Conservation (phyloP, 371 early-diverging fungal species). For the Rhizomucor miehei region DNA sequence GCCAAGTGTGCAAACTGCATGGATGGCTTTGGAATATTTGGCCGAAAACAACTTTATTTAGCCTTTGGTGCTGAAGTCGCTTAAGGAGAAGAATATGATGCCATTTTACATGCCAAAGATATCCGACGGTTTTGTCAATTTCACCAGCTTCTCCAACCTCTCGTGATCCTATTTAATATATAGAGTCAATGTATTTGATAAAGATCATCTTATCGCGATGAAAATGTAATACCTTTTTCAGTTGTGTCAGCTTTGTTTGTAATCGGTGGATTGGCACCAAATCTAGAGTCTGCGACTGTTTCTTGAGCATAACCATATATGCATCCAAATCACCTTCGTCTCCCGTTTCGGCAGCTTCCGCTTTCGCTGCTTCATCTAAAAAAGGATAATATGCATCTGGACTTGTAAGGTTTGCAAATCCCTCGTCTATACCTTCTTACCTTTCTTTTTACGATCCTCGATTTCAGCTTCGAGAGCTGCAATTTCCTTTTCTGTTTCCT, state of each 20-base stretch:
- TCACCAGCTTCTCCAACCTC: slow-evolving; percentile 51
- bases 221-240: slow-evolving; percentile 45
- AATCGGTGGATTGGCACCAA: slow-evolving; percentile 35
- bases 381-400: too few species aligned
- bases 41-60: slow-evolving; percentile 21
- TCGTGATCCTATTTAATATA: slow-evolving; percentile 39
- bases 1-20: slow-evolving; percentile 49
- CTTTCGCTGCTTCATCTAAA: slow-evolving; percentile 21
- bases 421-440: slow-evolving; percentile 5
- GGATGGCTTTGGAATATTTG: slow-evolving; percentile 50
- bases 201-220: too few species aligned
- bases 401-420: not conserved
- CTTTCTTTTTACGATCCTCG: slow-evolving; percentile 25
- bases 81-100: too few species aligned
- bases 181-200: too few species aligned
- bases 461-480: slow-evolving; percentile 26
- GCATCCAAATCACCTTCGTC: slow-evolving; percentile 64
- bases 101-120: slow-evolving; percentile 3
- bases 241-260: slow-evolving; percentile 40
- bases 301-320: slow-evolving; percentile 47
- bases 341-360: slow-evolving; percentile 12
- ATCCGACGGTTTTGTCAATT: slow-evolving; percentile 53
- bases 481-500: slow-evolving; percentile 22
- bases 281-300: slow-evolving; percentile 7
- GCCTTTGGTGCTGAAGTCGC: too few species aligned